Evolutionary conservation across 2,329 filamentous ascomycete species (phyloP).

Genomic region (Alternaria triticina): DNA sequence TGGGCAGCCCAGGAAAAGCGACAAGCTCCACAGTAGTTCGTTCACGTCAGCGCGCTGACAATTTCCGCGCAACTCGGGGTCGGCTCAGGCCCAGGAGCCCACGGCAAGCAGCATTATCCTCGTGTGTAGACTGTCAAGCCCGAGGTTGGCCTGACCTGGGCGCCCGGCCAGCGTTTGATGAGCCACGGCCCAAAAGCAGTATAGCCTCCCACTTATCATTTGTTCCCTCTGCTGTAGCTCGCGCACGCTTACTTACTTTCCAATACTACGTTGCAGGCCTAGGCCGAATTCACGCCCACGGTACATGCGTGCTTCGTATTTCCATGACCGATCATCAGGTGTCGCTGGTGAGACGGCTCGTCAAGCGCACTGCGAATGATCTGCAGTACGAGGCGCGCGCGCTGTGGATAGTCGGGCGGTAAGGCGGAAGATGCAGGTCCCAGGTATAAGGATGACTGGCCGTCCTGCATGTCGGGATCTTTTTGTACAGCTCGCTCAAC

Average conservation of each 20-base stretch:
- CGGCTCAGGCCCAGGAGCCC: neutral
- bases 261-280: conserved; percentile 27
- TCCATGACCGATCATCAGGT: conserved; percentile 13
- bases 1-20: neutral
- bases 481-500: conserved; percentile 10
- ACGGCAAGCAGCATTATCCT: neutral
- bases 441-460: conserved; percentile 17
- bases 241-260: conserved; percentile 13
- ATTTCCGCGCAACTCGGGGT: neutral
- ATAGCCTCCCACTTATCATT: conserved; percentile 16
- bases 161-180: conserved; percentile 8
- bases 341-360: conserved; percentile 11
- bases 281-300: conserved; percentile 12
- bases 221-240: conserved; percentile 3
- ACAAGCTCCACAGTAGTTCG: neutral
- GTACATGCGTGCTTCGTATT: conserved; percentile 23
- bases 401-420: neutral
- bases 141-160: conserved; percentile 3
- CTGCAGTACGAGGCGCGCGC: conserved; percentile 6
- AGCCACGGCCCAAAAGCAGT: conserved; percentile 6
- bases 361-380: conserved; percentile 5
- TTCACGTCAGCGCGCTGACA: neutral
- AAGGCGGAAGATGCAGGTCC: conserved; percentile 6
- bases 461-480: neutral
- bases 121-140: neutral